phyloP scores from a whole-genome alignment of 768 basidiomycete species.

The Coprinellus micaceus region DNA sequence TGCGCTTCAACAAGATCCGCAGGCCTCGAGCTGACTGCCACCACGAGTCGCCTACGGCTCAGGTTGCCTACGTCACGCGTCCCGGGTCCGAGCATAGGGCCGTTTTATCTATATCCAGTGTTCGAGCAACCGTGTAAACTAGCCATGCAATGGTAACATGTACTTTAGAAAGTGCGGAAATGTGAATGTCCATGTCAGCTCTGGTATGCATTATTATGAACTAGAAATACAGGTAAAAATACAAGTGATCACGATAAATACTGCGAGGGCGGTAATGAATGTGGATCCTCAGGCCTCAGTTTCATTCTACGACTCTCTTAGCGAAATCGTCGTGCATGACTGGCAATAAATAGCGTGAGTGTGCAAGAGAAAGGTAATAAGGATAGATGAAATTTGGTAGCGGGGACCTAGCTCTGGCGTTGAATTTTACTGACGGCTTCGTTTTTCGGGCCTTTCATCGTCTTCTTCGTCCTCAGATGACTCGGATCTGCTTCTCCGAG shows the following conservation, averaged over 20 bases:
- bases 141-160: conserved; percentile 4
- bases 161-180: not conserved
- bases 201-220: too few relatives aligned
- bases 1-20: not conserved
- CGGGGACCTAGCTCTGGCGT: not conserved
- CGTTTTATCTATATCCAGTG: not conserved
- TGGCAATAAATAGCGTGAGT: not conserved
- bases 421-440: conserved; percentile 22
- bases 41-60: not conserved
- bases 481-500: conserved; percentile 36
- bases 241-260: not conserved
- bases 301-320: too few relatives aligned
- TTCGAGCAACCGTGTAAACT: not conserved
- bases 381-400: not conserved
- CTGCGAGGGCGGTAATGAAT: not conserved
- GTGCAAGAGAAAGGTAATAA: not conserved
- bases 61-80: not conserved
- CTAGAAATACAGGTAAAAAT: not conserved
- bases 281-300: too few relatives aligned
- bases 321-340: not conserved
- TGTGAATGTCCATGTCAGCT: conserved; percentile 1
- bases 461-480: conserved; percentile 33
- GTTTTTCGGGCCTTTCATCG: conserved; percentile 29
- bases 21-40: not conserved
- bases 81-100: not conserved